Evolutionary conservation across 148 eudicot genomes (phyloP).

Genomic region (Nepenthes gracilis): DNA sequence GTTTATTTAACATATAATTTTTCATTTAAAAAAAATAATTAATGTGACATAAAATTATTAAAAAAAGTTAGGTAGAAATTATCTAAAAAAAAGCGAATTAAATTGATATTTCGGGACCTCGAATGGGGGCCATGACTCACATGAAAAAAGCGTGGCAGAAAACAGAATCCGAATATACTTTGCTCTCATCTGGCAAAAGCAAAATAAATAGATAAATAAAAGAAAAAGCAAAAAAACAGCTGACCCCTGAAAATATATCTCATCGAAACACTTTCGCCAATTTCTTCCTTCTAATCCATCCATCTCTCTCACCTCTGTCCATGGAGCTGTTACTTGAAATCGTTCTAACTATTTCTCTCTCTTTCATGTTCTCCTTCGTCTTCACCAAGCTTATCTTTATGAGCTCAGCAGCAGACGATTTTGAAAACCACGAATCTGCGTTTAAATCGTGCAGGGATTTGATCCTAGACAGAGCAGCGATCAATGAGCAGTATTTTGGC

Average conservation of each 20-base stretch:
- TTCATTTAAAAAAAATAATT: no score
- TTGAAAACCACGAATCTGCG: neutral
- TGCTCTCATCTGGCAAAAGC: neutral
- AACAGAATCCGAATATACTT: conserved; percentile 3
- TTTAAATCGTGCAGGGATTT: neutral
- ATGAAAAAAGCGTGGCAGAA: no score
- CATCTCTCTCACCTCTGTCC: neutral
- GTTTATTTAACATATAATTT: no score
- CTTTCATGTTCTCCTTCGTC: conserved; percentile 5
- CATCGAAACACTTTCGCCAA: neutral
- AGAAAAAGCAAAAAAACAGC: neutral
- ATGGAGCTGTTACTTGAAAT: conserved; percentile 5
- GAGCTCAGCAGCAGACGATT: neutral
- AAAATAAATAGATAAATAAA: neutral
- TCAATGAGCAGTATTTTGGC: neutral
- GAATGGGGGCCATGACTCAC: no score
- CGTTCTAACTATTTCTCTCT: conserved; percentile 3
- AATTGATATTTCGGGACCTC: no score
- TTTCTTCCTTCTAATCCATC: neutral
- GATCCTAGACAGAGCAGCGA: neutral
- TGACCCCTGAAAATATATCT: neutral
- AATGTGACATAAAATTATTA: no score
- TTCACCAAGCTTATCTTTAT: conserved; percentile 3
- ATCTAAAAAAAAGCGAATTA: no score
- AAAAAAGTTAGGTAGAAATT: no score